These are phyloP conservation scores for Pascua sp. DNA, from an alignment of 1,284 basidiomycete genomes.

Conservation along the genomic window DNA sequence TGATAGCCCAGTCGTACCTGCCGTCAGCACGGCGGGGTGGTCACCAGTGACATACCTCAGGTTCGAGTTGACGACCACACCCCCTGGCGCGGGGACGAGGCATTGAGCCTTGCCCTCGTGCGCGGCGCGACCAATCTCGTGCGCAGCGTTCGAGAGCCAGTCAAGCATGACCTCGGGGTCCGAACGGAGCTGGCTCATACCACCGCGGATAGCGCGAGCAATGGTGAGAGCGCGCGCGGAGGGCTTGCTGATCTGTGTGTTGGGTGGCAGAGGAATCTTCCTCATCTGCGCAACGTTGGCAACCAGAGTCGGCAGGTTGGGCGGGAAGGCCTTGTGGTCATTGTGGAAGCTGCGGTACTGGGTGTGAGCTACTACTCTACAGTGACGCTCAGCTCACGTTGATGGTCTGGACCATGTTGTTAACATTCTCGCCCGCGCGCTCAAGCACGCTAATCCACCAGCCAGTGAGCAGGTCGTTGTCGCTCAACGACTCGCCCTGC, in stretches of 20 bases:
- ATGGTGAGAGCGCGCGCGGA: constrained; percentile 7
- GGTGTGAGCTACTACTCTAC: neutral
- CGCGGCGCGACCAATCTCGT: constrained; percentile 11
- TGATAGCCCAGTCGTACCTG: constrained; percentile 29
- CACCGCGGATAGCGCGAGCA: constrained; percentile 13
- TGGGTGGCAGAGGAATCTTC: constrained; percentile 15
- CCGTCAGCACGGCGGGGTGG: neutral
- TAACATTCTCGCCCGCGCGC: constrained; percentile 18
- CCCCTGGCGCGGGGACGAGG: constrained; percentile 18
- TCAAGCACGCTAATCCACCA: constrained; percentile 27
- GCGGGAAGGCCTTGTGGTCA: constrained; percentile 25
- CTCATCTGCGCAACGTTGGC: constrained; percentile 34
- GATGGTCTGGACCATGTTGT: constrained; percentile 20
- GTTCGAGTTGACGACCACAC: constrained; percentile 28
- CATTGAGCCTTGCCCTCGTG: constrained; percentile 16
- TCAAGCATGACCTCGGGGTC: constrained; percentile 15
- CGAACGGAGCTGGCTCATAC: constrained; percentile 14
- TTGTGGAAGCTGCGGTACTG: constrained; percentile 27
- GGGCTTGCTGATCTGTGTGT: neutral
- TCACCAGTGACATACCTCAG: constrained; percentile 16
- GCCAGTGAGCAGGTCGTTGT: constrained; percentile 25
- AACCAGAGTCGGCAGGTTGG: constrained; percentile 19
- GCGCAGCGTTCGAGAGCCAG: constrained; percentile 19
- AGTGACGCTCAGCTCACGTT: constrained; percentile 16
- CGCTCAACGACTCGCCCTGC: constrained; percentile 9